Evolutionary conservation across 129 eudicot species (phyloP), one percentile per base, ranked within the genome.

Genomic region (Flaveria brownii): DNA sequence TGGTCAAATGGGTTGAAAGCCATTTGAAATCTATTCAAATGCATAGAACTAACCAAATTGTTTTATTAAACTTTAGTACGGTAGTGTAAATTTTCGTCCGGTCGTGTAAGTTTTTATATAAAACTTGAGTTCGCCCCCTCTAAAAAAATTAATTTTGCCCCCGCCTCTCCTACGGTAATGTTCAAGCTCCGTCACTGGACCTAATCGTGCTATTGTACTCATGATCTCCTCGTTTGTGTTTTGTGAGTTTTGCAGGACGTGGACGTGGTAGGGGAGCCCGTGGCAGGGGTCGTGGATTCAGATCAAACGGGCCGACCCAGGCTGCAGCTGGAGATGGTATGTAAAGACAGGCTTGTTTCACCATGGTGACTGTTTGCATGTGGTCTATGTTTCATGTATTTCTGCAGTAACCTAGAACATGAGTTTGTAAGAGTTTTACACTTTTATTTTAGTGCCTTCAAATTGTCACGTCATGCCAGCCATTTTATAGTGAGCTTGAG

Each of bases 221-320:
- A 26, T 47, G 12, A 41, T 26, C 11, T 39, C 3, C n/a, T 49
- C 54, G 39, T 76, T 50, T 7, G 25, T 16, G 14, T 22, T 54
- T 77, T 68, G 59, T 41, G 57, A 22, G 18, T 7, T 71, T n/a
- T 70, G 80, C 81, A 88, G 97, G 97, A 15, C 92, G 95, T 83
- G 97, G 95, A 28, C 92, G 97, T 77, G 89, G 90, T 36, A 85
- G 97, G 87, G 92, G 90, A 30, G 42, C 77, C 65, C 87, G 87
- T 63, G 91, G 97, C 30, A 74, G 96, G 83, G 92, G 92, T 51
- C 95, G 92, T 83, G 95, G 96, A 52, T 79, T 77, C 62, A 84
- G 90, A 78, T 77, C 90, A 36, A 87, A 91, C 36, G 90, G 88
- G 22, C 88, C 83, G 22, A 54, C 60, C 52, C 78, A 68, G 39